phyloP scores from a whole-genome alignment of 2,329 filamentous ascomycete genomes.

The Alternaria viburni region DNA sequence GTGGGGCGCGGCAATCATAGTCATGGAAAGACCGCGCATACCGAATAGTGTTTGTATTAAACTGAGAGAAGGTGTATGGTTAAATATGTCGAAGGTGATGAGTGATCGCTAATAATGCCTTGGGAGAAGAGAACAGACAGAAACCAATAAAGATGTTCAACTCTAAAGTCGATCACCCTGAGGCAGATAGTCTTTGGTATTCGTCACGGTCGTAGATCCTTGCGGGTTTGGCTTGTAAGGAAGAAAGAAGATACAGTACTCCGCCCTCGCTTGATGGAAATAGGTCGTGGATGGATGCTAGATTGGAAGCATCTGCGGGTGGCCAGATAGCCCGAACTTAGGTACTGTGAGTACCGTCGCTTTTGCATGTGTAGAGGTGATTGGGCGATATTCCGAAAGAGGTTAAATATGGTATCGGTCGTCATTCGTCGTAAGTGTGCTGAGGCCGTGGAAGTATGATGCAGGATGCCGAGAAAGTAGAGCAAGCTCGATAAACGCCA shows the following conservation, averaged over 20 bases:
- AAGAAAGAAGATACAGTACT: conserved; percentile 28
- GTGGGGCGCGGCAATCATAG: background rate
- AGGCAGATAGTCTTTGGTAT: conserved; percentile 48
- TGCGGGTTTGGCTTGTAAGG: conserved; percentile 33
- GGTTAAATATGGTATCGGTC: conserved; percentile 46
- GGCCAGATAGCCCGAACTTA: conserved; percentile 21
- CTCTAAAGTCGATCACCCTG: conserved; percentile 48
- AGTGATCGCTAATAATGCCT: conserved; percentile 13
- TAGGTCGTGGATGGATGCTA: conserved; percentile 27
- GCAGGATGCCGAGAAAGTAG: conserved; percentile 36
- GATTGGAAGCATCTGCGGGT: conserved; percentile 25
- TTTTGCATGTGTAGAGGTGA: conserved; percentile 41
- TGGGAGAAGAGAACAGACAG: conserved; percentile 10
- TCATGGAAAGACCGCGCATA: conserved; percentile 35
- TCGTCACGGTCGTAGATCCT: conserved; percentile 47
- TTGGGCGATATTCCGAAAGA: conserved; percentile 35
- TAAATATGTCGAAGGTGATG: conserved; percentile 20
- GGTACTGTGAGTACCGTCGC: conserved; percentile 26
- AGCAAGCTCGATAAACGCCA: conserved; percentile 44
- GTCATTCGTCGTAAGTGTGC: conserved; percentile 38
- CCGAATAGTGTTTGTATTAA: conserved; percentile 40
- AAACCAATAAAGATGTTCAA: conserved; percentile 45
- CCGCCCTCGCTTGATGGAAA: conserved; percentile 27
- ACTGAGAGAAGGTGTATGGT: conserved; percentile 19
- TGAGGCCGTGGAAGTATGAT: conserved; percentile 40